Conservation (phyloP, 129 eudicot species). For the Calendula officinalis region DNA sequence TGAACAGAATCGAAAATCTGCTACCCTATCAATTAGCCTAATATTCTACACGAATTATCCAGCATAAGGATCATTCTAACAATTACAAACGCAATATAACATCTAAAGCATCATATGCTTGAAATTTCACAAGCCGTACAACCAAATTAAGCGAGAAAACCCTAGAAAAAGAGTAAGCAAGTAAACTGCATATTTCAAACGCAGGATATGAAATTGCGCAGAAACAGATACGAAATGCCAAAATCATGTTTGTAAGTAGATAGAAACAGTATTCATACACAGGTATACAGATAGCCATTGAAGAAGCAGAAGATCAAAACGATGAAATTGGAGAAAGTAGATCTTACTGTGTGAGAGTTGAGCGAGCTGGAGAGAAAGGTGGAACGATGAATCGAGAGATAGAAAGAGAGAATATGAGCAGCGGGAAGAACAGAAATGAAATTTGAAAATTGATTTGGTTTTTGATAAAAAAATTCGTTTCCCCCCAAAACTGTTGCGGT, state of each 20-base stretch:
- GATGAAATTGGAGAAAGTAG: not conserved
- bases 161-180: slow-evolving; percentile 3
- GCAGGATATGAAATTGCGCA: slow-evolving; percentile 8
- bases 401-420: slow-evolving; percentile 5
- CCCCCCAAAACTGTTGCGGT: slow-evolving; percentile 24
- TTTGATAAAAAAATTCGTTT: slow-evolving; percentile 22
- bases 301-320: not conserved
- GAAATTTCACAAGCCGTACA: not conserved
- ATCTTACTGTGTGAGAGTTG: slow-evolving; percentile 24
- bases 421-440: slow-evolving; percentile 32
- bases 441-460: slow-evolving; percentile 24
- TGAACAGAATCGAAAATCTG: slow-evolving; percentile 10
- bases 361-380: not conserved
- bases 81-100: not conserved
- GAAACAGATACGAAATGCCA: slow-evolving; percentile 1
- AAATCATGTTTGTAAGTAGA: not conserved
- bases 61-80: not conserved
- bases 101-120: not conserved
- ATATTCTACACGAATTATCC: not conserved
- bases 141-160: not conserved
- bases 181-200: not conserved
- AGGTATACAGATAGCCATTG: slow-evolving; percentile 2
- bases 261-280: slow-evolving; percentile 1
- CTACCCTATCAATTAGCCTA: not conserved
- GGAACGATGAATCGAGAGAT: not conserved